Base-by-base conservation (phyloP, 1,139 yeast genomes). In the Yamadazyma jaroonii region DNA sequence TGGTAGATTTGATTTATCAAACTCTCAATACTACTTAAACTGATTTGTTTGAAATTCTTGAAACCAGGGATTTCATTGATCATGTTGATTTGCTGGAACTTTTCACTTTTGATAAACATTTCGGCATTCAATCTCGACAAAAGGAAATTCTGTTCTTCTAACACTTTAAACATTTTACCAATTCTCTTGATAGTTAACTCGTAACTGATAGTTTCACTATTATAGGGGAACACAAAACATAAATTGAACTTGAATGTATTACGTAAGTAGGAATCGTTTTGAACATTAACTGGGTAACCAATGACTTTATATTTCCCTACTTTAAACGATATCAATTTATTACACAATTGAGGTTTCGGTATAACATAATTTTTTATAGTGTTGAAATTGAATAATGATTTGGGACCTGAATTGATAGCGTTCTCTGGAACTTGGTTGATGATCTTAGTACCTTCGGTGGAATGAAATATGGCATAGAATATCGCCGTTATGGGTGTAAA, bases 361-460 rank as follows among this genome's bases (percentile, higher is more conserved):
- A 92, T 90, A 34, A 92, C 79, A 56, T 87, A 92, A 65, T 88
- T 90, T 55, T 87, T 87, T 31, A 94, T 81, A 2, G 86, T 74
- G 55, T 88, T 95, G 59, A 94, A 92, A 51, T 86, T 82, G 53
- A 90, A 81, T 25, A 84, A 62, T 2, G 50, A 39, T n/a, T 36
- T 34, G 14, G 42, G 38, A 2, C 43, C 34, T n/a, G 23, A 26
- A 24, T 28, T 78, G 70, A 76, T 43, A 68, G 74, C 38, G 74
- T 88, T 43, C 73, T 74, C 41, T 2, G 98, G 99, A 1, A 88
- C 95, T 55, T 94, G 97, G 50, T 86, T 86, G 3, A 87, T 77
- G n/a, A 92, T 90, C 58, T 89, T 86, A 0, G 98, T 84, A 2
- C 98, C 98, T 52, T 88, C 95, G 0, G 92, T 85, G 0, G 97